phyloP scores from a whole-genome alignment of 768 basidiomycete genomes.

The Botryobasidium botryosum region DNA sequence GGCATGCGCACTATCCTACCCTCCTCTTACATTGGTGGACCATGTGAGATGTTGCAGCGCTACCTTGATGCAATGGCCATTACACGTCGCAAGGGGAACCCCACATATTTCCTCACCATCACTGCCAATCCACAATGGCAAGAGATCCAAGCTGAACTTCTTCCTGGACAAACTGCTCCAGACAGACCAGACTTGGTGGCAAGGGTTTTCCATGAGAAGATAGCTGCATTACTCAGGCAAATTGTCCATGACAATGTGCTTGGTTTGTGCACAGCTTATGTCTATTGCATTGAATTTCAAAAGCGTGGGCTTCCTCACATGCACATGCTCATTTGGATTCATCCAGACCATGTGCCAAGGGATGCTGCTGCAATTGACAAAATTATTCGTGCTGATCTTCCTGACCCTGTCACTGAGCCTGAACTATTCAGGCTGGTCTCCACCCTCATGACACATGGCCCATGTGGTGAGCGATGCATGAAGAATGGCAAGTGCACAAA shows the following conservation, averaged over 20 bases:
- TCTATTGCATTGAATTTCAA: slow-evolving; percentile 42
- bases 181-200: slow-evolving; percentile 30
- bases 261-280: slow-evolving; percentile 26
- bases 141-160: slow-evolving; percentile 8
- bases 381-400: slow-evolving; percentile 27
- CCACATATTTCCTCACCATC: slow-evolving; percentile 11
- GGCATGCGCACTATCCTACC: slow-evolving; percentile 10
- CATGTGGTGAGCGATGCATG: slow-evolving; percentile 30
- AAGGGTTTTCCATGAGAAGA: slow-evolving; percentile 30
- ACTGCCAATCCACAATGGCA: slow-evolving; percentile 13
- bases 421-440: slow-evolving; percentile 26
- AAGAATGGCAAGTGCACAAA: slow-evolving; percentile 27
- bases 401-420: slow-evolving; percentile 26
- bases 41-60: slow-evolving; percentile 11
- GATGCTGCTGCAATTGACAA: slow-evolving; percentile 25
- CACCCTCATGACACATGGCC: slow-evolving; percentile 31
- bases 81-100: slow-evolving; percentile 9
- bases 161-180: slow-evolving; percentile 9
- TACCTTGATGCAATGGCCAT: slow-evolving; percentile 15
- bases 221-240: slow-evolving; percentile 21
- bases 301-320: slow-evolving; percentile 39
- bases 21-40: slow-evolving; percentile 8
- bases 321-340: slow-evolving; percentile 32
- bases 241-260: slow-evolving; percentile 25
- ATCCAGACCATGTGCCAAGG: slow-evolving; percentile 19